These are phyloP conservation scores for Pichia cactophila DNA, from an alignment of 1,139 yeast species.

Conservation along the genomic window DNA sequence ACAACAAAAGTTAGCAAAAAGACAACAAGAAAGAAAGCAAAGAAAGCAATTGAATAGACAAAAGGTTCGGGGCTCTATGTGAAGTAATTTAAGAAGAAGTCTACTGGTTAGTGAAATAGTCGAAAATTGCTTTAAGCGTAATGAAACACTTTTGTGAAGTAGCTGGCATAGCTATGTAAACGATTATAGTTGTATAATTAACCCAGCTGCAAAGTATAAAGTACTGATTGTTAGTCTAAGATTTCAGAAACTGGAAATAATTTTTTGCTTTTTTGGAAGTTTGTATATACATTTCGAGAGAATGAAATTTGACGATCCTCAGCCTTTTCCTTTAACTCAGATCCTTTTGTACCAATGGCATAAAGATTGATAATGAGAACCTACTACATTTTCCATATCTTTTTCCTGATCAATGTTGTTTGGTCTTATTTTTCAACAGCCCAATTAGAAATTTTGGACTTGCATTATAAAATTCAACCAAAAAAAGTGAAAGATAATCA, in stretches of 20 bases:
- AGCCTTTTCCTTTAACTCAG: no score
- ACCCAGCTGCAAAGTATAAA: no score
- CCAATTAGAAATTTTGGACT: conserved; percentile 14
- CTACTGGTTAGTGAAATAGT: not conserved
- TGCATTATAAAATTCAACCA: conserved; percentile 16
- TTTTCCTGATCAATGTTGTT: conserved; percentile 4
- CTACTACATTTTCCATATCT: not conserved
- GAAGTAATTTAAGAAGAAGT: not conserved
- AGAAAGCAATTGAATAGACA: conserved; percentile 27
- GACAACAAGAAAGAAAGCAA: conserved; percentile 41
- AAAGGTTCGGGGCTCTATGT: conserved; percentile 24
- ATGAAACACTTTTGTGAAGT: not conserved
- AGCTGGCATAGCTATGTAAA: not conserved
- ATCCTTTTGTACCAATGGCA: no score
- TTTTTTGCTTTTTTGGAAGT: no score
- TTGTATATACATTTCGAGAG: no score
- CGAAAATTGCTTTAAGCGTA: not conserved
- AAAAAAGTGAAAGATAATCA: not conserved
- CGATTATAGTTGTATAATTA: no score
- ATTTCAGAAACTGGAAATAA: no score
- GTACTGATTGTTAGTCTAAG: no score
- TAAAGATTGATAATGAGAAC: not conserved
- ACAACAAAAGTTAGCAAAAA: conserved; percentile 68
- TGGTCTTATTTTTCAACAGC: conserved; percentile 13
- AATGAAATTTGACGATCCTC: no score